phyloP scores from a whole-genome alignment of 2,329 filamentous ascomycete species.

The Dactylellina leptospora region DNA sequence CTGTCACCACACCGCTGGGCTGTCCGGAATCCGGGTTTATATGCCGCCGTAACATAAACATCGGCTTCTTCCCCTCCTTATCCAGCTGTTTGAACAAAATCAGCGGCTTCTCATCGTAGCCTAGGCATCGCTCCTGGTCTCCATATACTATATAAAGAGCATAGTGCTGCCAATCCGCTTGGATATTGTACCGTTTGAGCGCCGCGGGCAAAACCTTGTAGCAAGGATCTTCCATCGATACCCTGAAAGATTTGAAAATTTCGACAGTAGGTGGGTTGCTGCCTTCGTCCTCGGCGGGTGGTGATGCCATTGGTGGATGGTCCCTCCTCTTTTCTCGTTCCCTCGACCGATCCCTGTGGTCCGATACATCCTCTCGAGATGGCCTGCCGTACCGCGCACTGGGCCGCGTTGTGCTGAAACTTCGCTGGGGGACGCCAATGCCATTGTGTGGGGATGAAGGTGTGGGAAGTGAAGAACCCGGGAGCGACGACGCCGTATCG shows the following conservation, averaged over 20 bases:
- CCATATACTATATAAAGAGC: conserved; percentile 98
- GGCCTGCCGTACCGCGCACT: conserved; percentile 34
- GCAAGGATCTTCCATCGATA: conserved; percentile 97
- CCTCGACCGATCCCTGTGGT: conserved; percentile 33
- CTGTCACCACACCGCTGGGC: conserved; percentile 40
- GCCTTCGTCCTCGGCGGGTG: conserved; percentile 42
- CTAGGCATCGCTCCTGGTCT: conserved; percentile 94
- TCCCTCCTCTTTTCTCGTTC: conserved; percentile 20
- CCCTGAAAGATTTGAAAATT: conserved; percentile 98
- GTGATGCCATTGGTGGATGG: conserved; percentile 31
- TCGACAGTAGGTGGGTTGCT: conserved; percentile 70
- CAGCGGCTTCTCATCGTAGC: conserved; percentile 89
- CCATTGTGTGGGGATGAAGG: conserved; percentile 35
- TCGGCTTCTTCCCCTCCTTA: conserved; percentile 95
- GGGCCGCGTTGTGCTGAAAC: conserved; percentile 50
- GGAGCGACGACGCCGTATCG: conserved; percentile 23
- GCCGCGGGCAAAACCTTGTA: conserved; percentile 96
- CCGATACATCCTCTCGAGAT: conserved; percentile 25
- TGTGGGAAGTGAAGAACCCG: conserved; percentile 13
- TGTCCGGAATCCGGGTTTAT: conserved; percentile 51
- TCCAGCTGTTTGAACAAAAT: conserved; percentile 97
- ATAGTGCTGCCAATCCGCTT: conserved; percentile 96
- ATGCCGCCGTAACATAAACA: conserved; percentile 92
- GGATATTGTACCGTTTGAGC: conserved; percentile 97
- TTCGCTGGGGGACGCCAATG: conserved; percentile 12